phyloP scores from a whole-genome alignment of 108 stramenopile species.

The Cyclostephanos invisitatus region DNA sequence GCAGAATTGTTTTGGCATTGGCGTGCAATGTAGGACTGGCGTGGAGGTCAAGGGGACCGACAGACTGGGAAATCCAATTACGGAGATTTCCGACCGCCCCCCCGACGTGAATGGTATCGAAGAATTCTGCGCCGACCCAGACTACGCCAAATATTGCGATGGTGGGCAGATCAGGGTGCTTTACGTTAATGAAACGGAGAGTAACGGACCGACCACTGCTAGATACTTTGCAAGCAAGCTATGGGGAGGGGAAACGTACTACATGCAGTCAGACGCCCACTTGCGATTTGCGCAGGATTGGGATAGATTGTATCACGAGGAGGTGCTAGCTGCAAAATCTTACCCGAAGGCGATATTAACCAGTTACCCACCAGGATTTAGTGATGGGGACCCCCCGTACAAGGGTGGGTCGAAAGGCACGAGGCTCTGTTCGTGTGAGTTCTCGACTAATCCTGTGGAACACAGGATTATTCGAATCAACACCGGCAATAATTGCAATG shows the following conservation, averaged over 20 bases:
- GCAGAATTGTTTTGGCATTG: slow-evolving; percentile 91
- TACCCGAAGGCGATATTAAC: slow-evolving; percentile 78
- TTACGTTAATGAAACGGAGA: slow-evolving; percentile 88
- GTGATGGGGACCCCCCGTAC: slow-evolving; percentile 45
- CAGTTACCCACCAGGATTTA: slow-evolving; percentile 84
- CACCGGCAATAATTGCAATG: slow-evolving; percentile 36
- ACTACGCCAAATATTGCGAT: slow-evolving; percentile 60
- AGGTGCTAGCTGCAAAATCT: slow-evolving; percentile 55
- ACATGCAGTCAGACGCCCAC: slow-evolving; percentile 91
- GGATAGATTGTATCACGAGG: slow-evolving; percentile 74
- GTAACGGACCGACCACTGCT: slow-evolving; percentile 90
- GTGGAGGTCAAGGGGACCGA: slow-evolving; percentile 69
- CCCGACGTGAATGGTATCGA: slow-evolving; percentile 67
- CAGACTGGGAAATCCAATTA: slow-evolving; percentile 44
- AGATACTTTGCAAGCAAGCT: slow-evolving; percentile 89
- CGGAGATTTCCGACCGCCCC: slow-evolving; percentile 59
- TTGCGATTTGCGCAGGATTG: slow-evolving; percentile 76
- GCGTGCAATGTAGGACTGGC: slow-evolving; percentile 68
- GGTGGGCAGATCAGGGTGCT: slow-evolving; percentile 79
- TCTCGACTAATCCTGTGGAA: slow-evolving; percentile 60
- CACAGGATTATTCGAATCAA: slow-evolving; percentile 73
- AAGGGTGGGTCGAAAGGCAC: slow-evolving; percentile 56
- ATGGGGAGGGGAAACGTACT: slow-evolving; percentile 91
- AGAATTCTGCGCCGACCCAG: slow-evolving; percentile 63
- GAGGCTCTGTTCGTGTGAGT: slow-evolving; percentile 63